Evolutionary conservation across 805 yeast species (phyloP), one percentile per base, ranked within the genome.

Genomic region (Metschnikowia matae): DNA sequence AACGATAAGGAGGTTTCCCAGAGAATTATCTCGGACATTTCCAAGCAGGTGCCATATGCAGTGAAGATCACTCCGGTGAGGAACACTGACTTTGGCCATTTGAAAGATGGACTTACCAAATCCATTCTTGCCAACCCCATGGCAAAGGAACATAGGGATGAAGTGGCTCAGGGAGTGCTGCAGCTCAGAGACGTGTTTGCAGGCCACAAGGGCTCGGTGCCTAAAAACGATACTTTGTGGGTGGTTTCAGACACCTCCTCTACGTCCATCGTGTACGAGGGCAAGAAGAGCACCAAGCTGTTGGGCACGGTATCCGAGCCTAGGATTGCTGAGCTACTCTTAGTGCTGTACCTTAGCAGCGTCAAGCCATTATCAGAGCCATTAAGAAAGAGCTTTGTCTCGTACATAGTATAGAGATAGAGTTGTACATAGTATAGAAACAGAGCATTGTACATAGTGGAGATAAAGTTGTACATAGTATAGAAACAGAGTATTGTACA

Each of bases 71-170:
- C 86, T 10, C 97, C 99, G 0, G 83, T 85, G 15, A 80, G 97
- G 63, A 89, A 87, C 65, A 92, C 98, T 0, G 97, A 92, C 68
- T 90, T 87, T 68, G 82, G 83, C 54, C 98, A 94, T 64, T 69
- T 92, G 61, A 80, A 87, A 56, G 98, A 94, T 63, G 98, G 98
- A 0, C 79, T 94, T 53, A 79, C 89, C 44, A 85, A 91, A 64
- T 82, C 96, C 17, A 79, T 89, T 43, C 73, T 84, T 65, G 85
- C 89, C 34, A 82, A 81, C 61, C 82, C 85, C 2, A 69, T 76
- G 52, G 80, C 85, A 47, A 82, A 82, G 56, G 65, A 69, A 21
- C 47, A 62, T n/a, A 60, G 74, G 32, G 74, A 67, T 13, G 55
- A 57, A n/a, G 68, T 73, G 6, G 69, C 76, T 36, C 70, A 70